Evolutionary conservation across 2,329 filamentous ascomycete species (phyloP).

Genomic region (Sclerotinia minor): DNA sequence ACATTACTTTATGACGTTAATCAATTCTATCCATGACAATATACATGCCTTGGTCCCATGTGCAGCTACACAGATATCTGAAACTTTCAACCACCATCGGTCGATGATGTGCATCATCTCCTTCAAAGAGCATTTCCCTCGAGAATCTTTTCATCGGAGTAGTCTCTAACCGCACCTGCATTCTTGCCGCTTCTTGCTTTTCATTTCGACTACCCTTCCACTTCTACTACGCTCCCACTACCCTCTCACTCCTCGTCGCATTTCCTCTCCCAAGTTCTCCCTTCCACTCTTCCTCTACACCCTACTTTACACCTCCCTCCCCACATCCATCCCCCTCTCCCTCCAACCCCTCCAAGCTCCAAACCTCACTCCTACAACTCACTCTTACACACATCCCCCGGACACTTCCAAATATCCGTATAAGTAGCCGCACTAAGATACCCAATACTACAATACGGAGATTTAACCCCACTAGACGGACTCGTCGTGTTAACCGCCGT

Average conservation of each 20-base stretch:
- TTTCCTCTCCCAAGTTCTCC: no score
- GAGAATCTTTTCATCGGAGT: no score
- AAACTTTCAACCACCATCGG: neutral
- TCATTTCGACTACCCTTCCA: no score
- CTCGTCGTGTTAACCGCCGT: slow-evolving; percentile 6
- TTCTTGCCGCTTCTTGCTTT: neutral
- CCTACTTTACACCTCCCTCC: neutral
- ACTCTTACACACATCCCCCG: neutral
- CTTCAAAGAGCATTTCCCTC: no score
- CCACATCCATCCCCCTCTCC: no score
- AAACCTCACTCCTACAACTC: neutral
- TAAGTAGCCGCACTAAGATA: neutral
- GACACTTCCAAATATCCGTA: slow-evolving; percentile 10
- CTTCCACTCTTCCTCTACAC: no score
- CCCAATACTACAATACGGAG: slow-evolving; percentile 6
- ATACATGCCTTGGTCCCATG: neutral
- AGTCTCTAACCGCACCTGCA: neutral
- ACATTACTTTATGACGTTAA: slow-evolving; percentile 8
- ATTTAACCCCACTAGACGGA: neutral
- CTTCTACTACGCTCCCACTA: no score
- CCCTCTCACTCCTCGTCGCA: no score
- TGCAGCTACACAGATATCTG: neutral
- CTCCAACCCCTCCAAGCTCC: no score
- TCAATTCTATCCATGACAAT: neutral
- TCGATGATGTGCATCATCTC: neutral